These are phyloP conservation scores for Penicillium hesseltinei DNA, from an alignment of 2,329 filamentous ascomycete genomes.

Conservation along the genomic window DNA sequence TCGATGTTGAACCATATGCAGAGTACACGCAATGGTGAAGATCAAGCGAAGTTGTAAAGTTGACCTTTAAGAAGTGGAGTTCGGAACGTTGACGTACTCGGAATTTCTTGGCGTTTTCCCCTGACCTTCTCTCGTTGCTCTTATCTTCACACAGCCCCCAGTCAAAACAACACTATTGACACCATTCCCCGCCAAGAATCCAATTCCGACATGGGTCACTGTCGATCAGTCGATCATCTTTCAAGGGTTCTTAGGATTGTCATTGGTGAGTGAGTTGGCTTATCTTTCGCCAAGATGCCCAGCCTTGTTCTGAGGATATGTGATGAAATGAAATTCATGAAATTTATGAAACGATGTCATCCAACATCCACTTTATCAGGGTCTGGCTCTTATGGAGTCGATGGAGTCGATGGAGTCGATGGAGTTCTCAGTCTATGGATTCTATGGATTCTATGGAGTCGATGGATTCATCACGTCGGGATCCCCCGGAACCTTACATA, in stretches of 20 bases:
- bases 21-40: not conserved
- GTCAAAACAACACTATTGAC: slow-evolving; percentile 14
- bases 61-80: not conserved
- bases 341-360: not conserved
- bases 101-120: not conserved
- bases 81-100: not conserved
- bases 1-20: not conserved
- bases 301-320: not conserved
- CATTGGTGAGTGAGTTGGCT: slow-evolving; percentile 2
- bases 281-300: slow-evolving; percentile 11
- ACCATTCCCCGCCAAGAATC: slow-evolving; percentile 14
- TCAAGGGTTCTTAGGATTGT: not conserved
- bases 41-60: not conserved
- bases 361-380: not conserved
- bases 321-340: not conserved
- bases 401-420: too few species aligned
- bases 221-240: slow-evolving; percentile 9
- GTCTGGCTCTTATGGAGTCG: too few species aligned
- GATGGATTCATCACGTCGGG: not conserved
- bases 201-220: not conserved
- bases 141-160: slow-evolving; percentile 17
- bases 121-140: not conserved
- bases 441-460: not conserved
- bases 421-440: too few species aligned
- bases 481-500: not conserved